phyloP scores from a whole-genome alignment of 2,329 filamentous ascomycete genomes.

The Lecanicillium sp. region DNA sequence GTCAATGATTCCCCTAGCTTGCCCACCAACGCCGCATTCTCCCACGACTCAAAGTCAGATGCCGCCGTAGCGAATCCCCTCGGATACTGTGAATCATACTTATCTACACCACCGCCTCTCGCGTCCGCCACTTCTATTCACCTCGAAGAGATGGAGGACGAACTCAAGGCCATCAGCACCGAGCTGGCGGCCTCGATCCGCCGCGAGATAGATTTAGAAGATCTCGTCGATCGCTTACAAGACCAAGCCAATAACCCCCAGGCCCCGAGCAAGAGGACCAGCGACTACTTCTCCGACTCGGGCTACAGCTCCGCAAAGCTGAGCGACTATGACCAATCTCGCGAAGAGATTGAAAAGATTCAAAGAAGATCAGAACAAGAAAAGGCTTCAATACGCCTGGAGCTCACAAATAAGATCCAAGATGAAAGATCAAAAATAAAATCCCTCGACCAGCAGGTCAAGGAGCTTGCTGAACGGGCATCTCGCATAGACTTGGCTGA shows the following conservation, averaged over 20 bases:
- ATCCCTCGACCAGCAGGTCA: slow-evolving; percentile 75
- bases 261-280: slow-evolving; percentile 63
- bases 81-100: slow-evolving; percentile 42
- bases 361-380: slow-evolving; percentile 84
- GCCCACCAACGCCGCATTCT: slow-evolving; percentile 18
- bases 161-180: slow-evolving; percentile 84
- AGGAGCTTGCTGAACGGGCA: slow-evolving; percentile 70
- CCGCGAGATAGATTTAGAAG: slow-evolving; percentile 93
- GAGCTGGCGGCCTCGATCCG: slow-evolving; percentile 90
- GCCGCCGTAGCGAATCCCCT: slow-evolving; percentile 33
- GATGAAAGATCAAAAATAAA: slow-evolving; percentile 73
- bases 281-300: slow-evolving; percentile 97
- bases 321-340: slow-evolving; percentile 54
- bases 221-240: slow-evolving; percentile 82
- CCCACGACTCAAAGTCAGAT: slow-evolving; percentile 30
- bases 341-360: slow-evolving; percentile 71
- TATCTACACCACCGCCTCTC: slow-evolving; percentile 38
- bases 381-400: slow-evolving; percentile 75
- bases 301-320: slow-evolving; percentile 79
- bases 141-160: slow-evolving; percentile 86
- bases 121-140: slow-evolving; percentile 36
- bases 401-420: slow-evolving; percentile 78
- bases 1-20: slow-evolving; percentile 23
- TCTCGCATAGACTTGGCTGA: slow-evolving; percentile 50
- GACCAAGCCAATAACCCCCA: slow-evolving; percentile 57